Conservation (phyloP, 768 basidiomycete genomes). For the Glaciozyma martinii region DNA sequence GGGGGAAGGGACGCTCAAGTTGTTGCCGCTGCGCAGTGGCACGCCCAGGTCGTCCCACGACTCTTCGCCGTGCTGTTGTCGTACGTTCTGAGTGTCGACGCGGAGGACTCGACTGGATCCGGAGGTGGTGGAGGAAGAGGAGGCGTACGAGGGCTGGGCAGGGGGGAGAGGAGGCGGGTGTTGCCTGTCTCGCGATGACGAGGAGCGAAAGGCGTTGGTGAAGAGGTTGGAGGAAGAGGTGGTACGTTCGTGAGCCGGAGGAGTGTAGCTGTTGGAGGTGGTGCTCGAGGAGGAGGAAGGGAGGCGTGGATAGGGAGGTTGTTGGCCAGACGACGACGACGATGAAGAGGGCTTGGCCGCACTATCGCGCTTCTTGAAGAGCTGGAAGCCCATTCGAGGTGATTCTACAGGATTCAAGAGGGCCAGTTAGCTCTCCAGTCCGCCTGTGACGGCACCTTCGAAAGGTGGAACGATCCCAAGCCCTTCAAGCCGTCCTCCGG, state of each 20-base stretch:
- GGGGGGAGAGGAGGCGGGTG: not conserved
- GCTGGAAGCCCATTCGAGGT: not conserved
- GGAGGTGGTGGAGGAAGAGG: not conserved
- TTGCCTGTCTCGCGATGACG: not conserved
- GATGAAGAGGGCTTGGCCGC: not conserved
- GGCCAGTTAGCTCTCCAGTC: too few species aligned
- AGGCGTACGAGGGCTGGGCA: not conserved
- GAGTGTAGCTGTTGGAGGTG: not conserved
- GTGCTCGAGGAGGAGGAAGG: not conserved
- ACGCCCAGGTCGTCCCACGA: conserved; percentile 16
- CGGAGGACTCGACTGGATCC: not conserved
- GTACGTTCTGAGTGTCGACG: not conserved
- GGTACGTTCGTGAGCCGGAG: too few species aligned
- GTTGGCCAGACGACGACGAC: not conserved
- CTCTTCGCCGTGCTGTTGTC: not conserved
- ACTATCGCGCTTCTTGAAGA: not conserved
- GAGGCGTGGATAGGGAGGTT: not conserved
- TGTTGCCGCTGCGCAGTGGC: not conserved
- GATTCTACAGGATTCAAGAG: too few species aligned
- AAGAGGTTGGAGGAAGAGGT: not conserved
- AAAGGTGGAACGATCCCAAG: too few species aligned
- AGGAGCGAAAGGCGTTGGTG: not conserved
- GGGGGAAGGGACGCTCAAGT: not conserved
- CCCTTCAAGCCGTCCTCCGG: too few species aligned
- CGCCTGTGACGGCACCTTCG: too few species aligned